Conservation (phyloP, 2,329 filamentous ascomycete species). For the Tolypocladium tundrense region DNA sequence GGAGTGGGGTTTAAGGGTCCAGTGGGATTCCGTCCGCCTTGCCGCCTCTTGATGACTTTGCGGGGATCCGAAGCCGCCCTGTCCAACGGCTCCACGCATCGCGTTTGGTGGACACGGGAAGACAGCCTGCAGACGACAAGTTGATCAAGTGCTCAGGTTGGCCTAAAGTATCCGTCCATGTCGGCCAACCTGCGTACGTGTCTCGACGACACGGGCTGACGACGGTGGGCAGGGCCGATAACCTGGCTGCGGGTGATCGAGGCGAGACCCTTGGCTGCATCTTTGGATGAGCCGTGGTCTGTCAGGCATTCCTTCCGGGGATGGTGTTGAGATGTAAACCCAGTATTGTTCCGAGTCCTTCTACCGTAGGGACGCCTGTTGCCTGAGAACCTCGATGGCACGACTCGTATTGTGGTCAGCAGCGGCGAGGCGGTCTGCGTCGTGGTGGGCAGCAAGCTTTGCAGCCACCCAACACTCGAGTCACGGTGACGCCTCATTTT, state of each 20-base stretch:
- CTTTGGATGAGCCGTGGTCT: not conserved
- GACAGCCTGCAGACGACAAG: not conserved
- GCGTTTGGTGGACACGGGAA: not conserved
- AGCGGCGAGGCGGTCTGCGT: not conserved
- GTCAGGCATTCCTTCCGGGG: not conserved
- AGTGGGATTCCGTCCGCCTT: not conserved
- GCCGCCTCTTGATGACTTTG: not conserved
- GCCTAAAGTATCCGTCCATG: not conserved
- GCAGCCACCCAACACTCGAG: not conserved
- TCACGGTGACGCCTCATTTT: not conserved
- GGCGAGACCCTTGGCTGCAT: not conserved
- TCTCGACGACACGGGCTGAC: not conserved
- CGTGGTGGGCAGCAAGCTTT: not conserved
- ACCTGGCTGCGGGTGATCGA: not conserved
- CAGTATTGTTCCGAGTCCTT: not conserved
- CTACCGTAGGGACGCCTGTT: not conserved
- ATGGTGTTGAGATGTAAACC: not conserved
- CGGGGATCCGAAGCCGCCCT: not conserved
- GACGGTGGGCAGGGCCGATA: not conserved
- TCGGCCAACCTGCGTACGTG: not conserved
- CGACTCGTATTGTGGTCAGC: not conserved
- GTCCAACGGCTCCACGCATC: not conserved
- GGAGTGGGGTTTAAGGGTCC: not conserved
- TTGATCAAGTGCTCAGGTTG: not conserved
- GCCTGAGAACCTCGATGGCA: not conserved